Base-by-base conservation (phyloP, 805 yeast species). In the Candida rishiriensis region DNA sequence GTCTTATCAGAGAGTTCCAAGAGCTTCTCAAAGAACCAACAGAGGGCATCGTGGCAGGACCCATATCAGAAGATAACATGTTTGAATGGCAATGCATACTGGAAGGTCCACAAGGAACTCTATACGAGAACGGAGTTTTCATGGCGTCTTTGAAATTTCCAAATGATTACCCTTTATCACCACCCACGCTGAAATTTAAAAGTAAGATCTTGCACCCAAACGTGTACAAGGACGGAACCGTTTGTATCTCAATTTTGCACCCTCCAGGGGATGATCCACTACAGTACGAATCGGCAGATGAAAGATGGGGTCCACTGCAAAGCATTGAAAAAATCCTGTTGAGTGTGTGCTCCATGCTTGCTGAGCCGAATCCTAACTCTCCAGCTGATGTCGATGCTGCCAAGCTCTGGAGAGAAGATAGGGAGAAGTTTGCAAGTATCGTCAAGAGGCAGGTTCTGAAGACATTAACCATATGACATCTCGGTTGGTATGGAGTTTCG, bases 181-280 rank as follows among this genome's bases (percentile, higher is more conserved):
- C 90, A 0, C 91, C 90, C 6, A 52, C 46, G n/a, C 67, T 83
- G 46, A 64, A 60, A 47, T 84, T 84, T 53, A 81, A 81, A 13
- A 90, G 96, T 21, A 83, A 95, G 5, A 76, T 93, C 41, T 72
- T 88, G 47, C 99, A 93, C 64, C 99, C 99, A 18, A 93, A 93
- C 64, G 81, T 93, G 43, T 93, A 91, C 63, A 80, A 86, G 40
- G 96, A 90, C 59, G 99, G 99, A 3, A 88, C 88, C 18, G 99
- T 93, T 3, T 93, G 99, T 64, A 93, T 93, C 40, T 88, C 96
- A 13, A 93, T 93, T 40, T 71, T 93, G 52, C 99, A 93, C 62
- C 81, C 97, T 1, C 96, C 98, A 1, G 99, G 99, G 10, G 96
- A 90, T 55, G 99, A 93, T 64, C 98, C 99, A 16, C 79, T 89